A percentile compares a stretch with the other conserved stretches of the same genome.
phyloP scores from a whole-genome alignment of 805 yeast species.

The Kazachstania bromeliacearum region DNA sequence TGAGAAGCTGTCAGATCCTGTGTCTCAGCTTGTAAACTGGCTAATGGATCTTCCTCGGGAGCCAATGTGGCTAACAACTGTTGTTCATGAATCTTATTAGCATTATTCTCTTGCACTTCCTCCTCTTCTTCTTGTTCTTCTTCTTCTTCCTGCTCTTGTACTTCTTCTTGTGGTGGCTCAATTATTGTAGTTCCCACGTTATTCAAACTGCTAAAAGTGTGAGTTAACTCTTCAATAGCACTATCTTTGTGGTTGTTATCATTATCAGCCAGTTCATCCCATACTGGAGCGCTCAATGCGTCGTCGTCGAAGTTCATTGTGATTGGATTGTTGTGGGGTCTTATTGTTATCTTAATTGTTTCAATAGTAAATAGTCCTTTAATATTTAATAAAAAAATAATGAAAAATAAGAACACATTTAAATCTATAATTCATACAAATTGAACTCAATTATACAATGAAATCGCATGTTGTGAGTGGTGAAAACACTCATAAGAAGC shows the following conservation, averaged over 20 bases:
- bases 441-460: too few species aligned
- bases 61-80: conserved; percentile 13
- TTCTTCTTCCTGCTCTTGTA: conserved; percentile 8
- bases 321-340: conserved; percentile 9
- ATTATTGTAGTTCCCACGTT: background rate
- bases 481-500: background rate
- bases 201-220: conserved; percentile 12
- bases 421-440: background rate
- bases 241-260: background rate
- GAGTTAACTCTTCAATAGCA: conserved; percentile 10
- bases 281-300: conserved; percentile 27
- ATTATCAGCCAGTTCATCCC: conserved; percentile 23
- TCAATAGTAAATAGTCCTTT: too few species aligned
- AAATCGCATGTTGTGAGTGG: background rate
- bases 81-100: background rate
- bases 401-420: background rate
- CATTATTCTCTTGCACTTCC: conserved; percentile 5
- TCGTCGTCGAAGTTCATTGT: conserved; percentile 21
- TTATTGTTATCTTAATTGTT: background rate
- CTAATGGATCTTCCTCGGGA: conserved; percentile 30
- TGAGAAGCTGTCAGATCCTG: conserved; percentile 18
- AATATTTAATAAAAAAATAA: too few species aligned
- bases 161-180: background rate
- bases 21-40: conserved; percentile 35
- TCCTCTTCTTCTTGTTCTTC: conserved; percentile 12